Evolutionary conservation across 108 stramenopile species (phyloP), one percentile per base, ranked within the genome.

Genomic region (Pseudonitzschia delicatissima): DNA sequence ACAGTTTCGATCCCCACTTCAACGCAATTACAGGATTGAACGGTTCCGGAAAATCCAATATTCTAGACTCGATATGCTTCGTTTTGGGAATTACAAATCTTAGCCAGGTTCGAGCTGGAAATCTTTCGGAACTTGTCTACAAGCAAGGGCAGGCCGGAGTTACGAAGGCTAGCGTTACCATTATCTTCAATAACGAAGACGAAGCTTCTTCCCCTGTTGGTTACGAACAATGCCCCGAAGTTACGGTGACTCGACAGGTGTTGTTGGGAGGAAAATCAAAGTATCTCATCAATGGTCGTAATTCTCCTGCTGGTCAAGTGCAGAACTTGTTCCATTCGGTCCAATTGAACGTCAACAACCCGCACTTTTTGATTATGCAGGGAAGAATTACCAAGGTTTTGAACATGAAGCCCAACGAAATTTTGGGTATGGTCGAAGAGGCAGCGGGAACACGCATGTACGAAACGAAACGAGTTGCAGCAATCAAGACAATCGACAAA

Each of bases 301-400:
- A 84, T 32, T 87, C 88, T 31, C 96, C 95, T 21, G 96, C 95
- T 9, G 80, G 84, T 2, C 92, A 97, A 75, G 99, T 99, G 55
- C 91, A 95, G 52, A 97, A 98, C 69, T 82, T 99, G 3, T 99
- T 99, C 77, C 99, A 98, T 82, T 96, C 96, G 11, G 99, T 99
- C n/a, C 99, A 99, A 79, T 85, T 99, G 45, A 99, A 99, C 77
- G 99, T 98, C 69, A 97, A 98, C 78, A 99, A 99, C 85, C 99
- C 99, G 7, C 99, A 99, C 78, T 99, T 99, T 80, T 86, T 98
- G 47, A 99, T 99, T 78, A 98, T 98, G 98, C 99, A 99, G 82
- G 90, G 96, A 65, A 87, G 96, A 26, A 97, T 97, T 66, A 97
- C 98, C 55, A 97, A 98, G 73, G 99, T 99, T 6, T 85, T 99